These are phyloP conservation scores for Vairimorpha ceranae DNA, from an alignment of 371 early-diverging fungal species.

Conservation along the genomic window DNA sequence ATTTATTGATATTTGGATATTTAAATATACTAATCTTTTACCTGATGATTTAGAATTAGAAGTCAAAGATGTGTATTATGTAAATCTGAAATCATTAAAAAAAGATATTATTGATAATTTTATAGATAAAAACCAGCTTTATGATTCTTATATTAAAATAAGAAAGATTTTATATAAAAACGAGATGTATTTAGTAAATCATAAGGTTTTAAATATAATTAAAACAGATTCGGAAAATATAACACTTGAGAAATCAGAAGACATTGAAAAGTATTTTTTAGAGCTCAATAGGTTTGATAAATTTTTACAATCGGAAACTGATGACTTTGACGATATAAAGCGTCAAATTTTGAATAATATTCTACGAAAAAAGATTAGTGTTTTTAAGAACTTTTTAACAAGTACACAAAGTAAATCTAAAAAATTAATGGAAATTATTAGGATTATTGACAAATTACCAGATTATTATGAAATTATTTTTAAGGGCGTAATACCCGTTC, in stretches of 20 bases:
- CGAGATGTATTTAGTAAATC: slow-evolving; percentile 3
- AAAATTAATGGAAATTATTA: slow-evolving; percentile 35
- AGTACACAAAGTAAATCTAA: not conserved
- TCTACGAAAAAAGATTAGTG: not conserved
- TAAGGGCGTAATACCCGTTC: slow-evolving; percentile 6
- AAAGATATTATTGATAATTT: slow-evolving; percentile 11
- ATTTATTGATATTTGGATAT: slow-evolving; percentile 27
- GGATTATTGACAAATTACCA: slow-evolving; percentile 32
- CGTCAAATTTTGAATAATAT: not conserved
- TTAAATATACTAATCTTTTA: not conserved
- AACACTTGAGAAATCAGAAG: not conserved
- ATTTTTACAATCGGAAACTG: slow-evolving; percentile 11
- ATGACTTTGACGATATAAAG: slow-evolving; percentile 10
- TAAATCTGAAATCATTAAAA: slow-evolving; percentile 8
- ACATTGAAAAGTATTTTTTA: slow-evolving; percentile 17
- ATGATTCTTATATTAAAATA: not conserved
- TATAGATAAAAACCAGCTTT: not conserved
- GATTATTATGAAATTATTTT: slow-evolving; percentile 15
- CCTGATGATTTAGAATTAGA: not conserved
- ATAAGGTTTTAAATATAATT: slow-evolving; percentile 5
- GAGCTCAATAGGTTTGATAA: slow-evolving; percentile 16
- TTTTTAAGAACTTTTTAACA: not conserved
- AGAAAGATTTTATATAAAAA: slow-evolving; percentile 1
- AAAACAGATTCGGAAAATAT: not conserved
- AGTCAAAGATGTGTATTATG: slow-evolving; percentile 15